These are phyloP conservation scores for Daldinia concentrica DNA, from an alignment of 495 filamentous ascomycete genomes.

Conservation along the genomic window DNA sequence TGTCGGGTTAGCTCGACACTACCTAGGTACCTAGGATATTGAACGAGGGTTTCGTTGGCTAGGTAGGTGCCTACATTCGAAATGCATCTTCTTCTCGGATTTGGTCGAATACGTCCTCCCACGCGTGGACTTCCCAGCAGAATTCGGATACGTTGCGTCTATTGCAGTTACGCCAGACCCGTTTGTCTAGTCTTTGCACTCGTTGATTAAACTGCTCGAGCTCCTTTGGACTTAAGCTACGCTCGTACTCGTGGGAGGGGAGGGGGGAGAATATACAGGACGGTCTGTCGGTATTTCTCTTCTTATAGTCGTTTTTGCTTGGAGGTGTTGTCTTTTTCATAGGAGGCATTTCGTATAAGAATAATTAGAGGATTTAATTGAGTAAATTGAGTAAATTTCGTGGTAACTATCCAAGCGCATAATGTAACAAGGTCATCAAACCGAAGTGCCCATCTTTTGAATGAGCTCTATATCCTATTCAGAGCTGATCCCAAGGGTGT, in stretches of 20 bases:
- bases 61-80: not conserved
- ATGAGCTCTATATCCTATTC: not conserved
- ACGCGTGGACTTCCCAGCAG: conserved; percentile 3
- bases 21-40: too few species aligned
- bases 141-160: not conserved
- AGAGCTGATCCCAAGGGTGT: not conserved
- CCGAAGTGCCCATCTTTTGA: not conserved
- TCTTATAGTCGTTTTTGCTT: not conserved
- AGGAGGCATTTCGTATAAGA: not conserved
- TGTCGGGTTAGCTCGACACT: not conserved
- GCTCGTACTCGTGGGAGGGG: not conserved
- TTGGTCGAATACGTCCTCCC: not conserved
- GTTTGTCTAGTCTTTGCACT: not conserved
- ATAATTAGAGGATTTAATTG: not conserved
- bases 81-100: not conserved
- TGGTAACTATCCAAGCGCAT: not conserved
- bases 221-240: not conserved
- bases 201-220: not conserved
- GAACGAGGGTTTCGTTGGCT: too few species aligned
- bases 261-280: not conserved
- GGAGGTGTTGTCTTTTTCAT: not conserved
- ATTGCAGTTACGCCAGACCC: not conserved
- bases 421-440: not conserved
- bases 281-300: not conserved
- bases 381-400: not conserved